These are phyloP conservation scores for Globisporangium cystogenes DNA, from an alignment of 352 stramenopile genomes.

Conservation along the genomic window DNA sequence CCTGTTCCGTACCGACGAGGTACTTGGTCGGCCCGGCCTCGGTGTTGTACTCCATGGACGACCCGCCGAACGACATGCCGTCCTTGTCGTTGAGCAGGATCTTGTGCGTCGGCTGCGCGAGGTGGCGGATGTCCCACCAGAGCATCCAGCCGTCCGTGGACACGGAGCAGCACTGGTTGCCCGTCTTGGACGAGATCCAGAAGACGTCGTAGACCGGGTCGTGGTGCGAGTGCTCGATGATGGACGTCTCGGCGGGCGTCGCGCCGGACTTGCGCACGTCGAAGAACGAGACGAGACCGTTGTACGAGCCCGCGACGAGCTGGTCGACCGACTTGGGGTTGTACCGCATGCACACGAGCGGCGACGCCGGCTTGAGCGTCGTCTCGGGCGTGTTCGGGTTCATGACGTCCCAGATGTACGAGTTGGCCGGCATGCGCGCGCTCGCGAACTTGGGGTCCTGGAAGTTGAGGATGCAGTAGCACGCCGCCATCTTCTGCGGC, in stretches of 20 bases:
- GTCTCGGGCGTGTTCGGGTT: slow-evolving; percentile 97
- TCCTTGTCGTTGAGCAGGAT: slow-evolving; percentile 75
- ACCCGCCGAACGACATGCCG: slow-evolving; percentile 89
- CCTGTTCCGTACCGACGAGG: slow-evolving; percentile 96
- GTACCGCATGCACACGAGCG: slow-evolving; percentile 92
- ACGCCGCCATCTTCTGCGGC: slow-evolving; percentile 95
- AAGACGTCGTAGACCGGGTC: slow-evolving; percentile 96
- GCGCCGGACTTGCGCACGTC: slow-evolving; percentile 92
- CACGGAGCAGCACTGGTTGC: slow-evolving; percentile 95
- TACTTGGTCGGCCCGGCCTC: slow-evolving; percentile 97
- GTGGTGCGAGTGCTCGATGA: slow-evolving; percentile 97
- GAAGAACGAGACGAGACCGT: slow-evolving; percentile 96
- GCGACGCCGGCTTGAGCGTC: slow-evolving; percentile 86
- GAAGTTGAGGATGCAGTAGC: slow-evolving; percentile 95
- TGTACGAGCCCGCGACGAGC: slow-evolving; percentile 95
- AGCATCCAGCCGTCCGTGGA: slow-evolving; percentile 95
- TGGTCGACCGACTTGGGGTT: slow-evolving; percentile 96
- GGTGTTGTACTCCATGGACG: slow-evolving; percentile 95
- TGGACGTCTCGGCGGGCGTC: slow-evolving; percentile 86
- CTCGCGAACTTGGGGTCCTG: slow-evolving; percentile 92
- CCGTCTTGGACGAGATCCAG: slow-evolving; percentile 95
- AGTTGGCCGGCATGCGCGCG: slow-evolving; percentile 70
- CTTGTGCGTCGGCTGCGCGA: slow-evolving; percentile 80
- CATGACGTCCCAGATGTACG: slow-evolving; percentile 97
- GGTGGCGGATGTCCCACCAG: slow-evolving; percentile 88